Base-by-base conservation (phyloP, 169 alveolate species). In the Babesia ovata region DNA sequence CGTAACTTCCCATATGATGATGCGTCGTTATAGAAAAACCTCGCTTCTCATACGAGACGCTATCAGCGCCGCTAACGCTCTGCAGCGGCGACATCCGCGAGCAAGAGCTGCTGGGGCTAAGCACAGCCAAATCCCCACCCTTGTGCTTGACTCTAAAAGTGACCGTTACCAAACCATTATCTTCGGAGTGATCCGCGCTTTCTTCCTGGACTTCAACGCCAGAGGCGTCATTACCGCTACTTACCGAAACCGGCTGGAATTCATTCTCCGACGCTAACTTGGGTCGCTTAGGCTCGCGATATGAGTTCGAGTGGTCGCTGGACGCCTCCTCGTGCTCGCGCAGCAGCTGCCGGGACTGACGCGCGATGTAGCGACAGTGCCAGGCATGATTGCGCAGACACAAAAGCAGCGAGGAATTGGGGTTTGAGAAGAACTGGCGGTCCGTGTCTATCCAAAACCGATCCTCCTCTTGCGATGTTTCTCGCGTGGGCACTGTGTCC, bases 381-480 rank as follows among this genome's bases (percentile, higher is more conserved):
- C 88, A 81, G 16, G 70, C 75, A 45, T 81, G 88, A 62, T 72
- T 81, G 26, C 76, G 67, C 59, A 81, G 59, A 67, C 88, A 81
- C 46, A 50, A 12, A 28, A 81, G 16, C 74, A 81, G 49, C 17
- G 88, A 72, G 1, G 85, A 65, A 52, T 72, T 50, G 14, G 88
- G 88, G 19, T 45, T 49, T 13, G 62, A 14, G 62, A 81, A 81
- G 53, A 29, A 81, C 63, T 81, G 88, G 52, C 88, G 79, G 44
- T 73, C 88, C 52, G 75, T 63, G 14, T 81, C 88, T 21, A 52
- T 26, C 88, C 88, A 81, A 44, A 81, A 81, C 29, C 79, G 54
- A 12, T 81, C 88, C 85, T 81, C 88, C 36, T 81, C 88, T 57
- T 81, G 88, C 57, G 79, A 52, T 50, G 67, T 46, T 52, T 67